Percentiles rank a stretch among this genome's conserved stretches.
These are phyloP conservation scores for Betula pendula DNA, from an alignment of 306 rosid species.

Conservation along the genomic window DNA sequence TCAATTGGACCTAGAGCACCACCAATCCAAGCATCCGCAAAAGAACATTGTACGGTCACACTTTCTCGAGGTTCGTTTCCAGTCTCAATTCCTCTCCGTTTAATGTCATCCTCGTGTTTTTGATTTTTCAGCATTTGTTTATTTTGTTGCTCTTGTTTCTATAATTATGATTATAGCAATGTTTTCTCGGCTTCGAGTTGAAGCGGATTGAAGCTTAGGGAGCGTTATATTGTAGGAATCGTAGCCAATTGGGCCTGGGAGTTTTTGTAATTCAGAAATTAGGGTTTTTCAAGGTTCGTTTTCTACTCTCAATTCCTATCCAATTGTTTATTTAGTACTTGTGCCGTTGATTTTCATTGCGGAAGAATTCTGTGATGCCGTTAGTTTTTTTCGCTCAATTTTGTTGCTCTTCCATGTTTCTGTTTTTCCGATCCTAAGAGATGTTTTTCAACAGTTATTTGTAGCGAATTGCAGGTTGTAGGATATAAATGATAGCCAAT, in stretches of 20 bases:
- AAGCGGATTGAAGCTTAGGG: conserved; percentile 5
- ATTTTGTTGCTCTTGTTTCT: neutral
- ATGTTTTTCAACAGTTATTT: too few species aligned
- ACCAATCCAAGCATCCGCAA: too few species aligned
- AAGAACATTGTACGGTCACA: too few species aligned
- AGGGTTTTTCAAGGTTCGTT: conserved; percentile 28
- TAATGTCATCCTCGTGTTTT: conserved; percentile 1
- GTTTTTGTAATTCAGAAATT: conserved; percentile 14
- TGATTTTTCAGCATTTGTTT: conserved; percentile 4
- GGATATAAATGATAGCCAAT: neutral
- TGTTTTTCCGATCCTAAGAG: neutral
- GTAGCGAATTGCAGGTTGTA: neutral
- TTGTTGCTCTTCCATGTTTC: neutral
- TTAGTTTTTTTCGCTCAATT: neutral
- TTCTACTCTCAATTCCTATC: neutral
- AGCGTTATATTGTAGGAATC: neutral
- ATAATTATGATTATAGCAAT: conserved; percentile 15
- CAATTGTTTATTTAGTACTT: neutral
- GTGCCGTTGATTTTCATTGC: neutral
- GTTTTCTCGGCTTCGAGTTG: conserved; percentile 14
- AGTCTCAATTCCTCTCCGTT: conserved; percentile 20
- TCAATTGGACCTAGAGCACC: too few species aligned
- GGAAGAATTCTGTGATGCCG: neutral
- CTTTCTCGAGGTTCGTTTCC: conserved; percentile 45
- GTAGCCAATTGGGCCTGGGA: neutral